Percentiles rank a stretch among this genome's conserved stretches.
Evolutionary conservation across 2,329 filamentous ascomycete species (phyloP).

Genomic region (Penicillium aurantiogriseum): DNA sequence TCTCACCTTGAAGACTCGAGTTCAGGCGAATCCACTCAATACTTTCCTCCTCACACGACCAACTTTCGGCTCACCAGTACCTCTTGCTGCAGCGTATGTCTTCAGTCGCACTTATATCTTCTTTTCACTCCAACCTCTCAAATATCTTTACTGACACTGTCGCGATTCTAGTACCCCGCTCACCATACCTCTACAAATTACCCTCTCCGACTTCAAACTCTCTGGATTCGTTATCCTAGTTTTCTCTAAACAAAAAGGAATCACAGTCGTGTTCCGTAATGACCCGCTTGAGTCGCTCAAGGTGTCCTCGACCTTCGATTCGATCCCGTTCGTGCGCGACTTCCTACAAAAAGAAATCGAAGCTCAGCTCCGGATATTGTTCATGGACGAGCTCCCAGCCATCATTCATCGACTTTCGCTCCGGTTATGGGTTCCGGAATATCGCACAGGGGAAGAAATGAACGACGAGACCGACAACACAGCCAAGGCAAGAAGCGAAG

Average conservation of each 20-base stretch:
- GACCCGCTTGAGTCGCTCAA: slow-evolving; percentile 96
- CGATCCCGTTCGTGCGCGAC: slow-evolving; percentile 95
- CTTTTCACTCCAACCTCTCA: not conserved
- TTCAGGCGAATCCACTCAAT: slow-evolving; percentile 96
- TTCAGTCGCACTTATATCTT: not conserved
- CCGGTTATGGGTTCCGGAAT: slow-evolving; percentile 85
- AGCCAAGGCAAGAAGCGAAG: slow-evolving; percentile 46
- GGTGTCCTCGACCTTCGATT: slow-evolving; percentile 98
- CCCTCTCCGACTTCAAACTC: slow-evolving; percentile 88
- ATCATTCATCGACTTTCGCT: slow-evolving; percentile 93
- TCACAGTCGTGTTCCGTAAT: slow-evolving; percentile 96
- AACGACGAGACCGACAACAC: slow-evolving; percentile 53
- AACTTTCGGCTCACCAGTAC: slow-evolving; percentile 86
- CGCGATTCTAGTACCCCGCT: slow-evolving; percentile 62
- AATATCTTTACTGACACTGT: slow-evolving; percentile 11
- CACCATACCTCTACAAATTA: slow-evolving; percentile 97
- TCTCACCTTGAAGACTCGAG: slow-evolving; percentile 88
- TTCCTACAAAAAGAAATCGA: slow-evolving; percentile 97
- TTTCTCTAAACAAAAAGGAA: slow-evolving; percentile 94
- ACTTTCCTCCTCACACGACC: slow-evolving; percentile 92
- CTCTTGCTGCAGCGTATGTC: slow-evolving; percentile 72
- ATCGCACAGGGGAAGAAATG: slow-evolving; percentile 65
- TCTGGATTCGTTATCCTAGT: slow-evolving; percentile 97
- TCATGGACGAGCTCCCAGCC: slow-evolving; percentile 96
- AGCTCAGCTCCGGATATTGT: slow-evolving; percentile 82